These are phyloP conservation scores for Globisporangium spiculum DNA, from an alignment of 352 stramenopile species.

Conservation along the genomic window DNA sequence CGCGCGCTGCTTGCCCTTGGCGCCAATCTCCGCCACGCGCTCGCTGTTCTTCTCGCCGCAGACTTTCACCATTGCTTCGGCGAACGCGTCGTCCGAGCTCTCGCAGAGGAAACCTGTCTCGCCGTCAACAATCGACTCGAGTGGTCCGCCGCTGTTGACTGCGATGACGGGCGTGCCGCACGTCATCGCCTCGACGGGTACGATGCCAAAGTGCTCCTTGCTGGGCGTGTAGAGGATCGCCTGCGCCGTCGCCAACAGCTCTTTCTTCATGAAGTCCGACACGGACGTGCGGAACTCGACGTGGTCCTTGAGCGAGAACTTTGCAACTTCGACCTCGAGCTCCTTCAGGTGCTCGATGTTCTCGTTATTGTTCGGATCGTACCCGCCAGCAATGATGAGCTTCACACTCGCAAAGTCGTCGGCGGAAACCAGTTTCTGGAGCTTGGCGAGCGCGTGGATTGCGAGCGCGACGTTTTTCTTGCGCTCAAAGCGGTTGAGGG, in stretches of 20 bases:
- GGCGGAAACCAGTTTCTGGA: slow-evolving; percentile 38
- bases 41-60: slow-evolving; percentile 31
- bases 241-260: slow-evolving; percentile 79
- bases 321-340: slow-evolving; percentile 73
- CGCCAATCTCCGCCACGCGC: slow-evolving; percentile 43
- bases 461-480: slow-evolving; percentile 97
- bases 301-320: slow-evolving; percentile 46
- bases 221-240: slow-evolving; percentile 96
- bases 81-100: slow-evolving; percentile 55
- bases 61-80: slow-evolving; percentile 56
- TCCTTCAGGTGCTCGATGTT: slow-evolving; percentile 95
- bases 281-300: slow-evolving; percentile 90
- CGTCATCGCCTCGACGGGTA: slow-evolving; percentile 98
- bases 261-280: slow-evolving; percentile 82
- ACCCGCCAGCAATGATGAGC: slow-evolving; percentile 94
- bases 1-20: slow-evolving; percentile 46
- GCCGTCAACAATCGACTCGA: slow-evolving; percentile 94
- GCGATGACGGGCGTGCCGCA: slow-evolving; percentile 93
- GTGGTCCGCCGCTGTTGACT: slow-evolving; percentile 92
- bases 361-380: slow-evolving; percentile 94
- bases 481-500: slow-evolving; percentile 97
- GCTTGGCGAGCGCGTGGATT: slow-evolving; percentile 72
- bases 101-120: slow-evolving; percentile 84
- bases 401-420: slow-evolving; percentile 53
- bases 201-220: slow-evolving; percentile 99